These are phyloP conservation scores for Pilobolus umbonatus DNA, from an alignment of 192 early-diverging fungal species.

Conservation along the genomic window DNA sequence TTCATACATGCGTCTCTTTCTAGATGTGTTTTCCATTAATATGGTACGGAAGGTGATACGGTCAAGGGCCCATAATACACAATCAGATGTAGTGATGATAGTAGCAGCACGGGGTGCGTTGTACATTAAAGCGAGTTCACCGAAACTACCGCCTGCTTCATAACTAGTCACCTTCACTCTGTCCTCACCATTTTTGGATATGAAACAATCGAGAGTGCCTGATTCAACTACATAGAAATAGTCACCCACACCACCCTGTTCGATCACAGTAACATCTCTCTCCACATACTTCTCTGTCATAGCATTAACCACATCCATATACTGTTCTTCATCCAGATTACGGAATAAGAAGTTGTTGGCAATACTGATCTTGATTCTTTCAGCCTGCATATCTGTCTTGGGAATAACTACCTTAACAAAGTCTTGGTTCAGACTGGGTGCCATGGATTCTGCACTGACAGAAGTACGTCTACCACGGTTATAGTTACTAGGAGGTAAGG, in stretches of 20 bases:
- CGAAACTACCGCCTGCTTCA: slow-evolving; percentile 87
- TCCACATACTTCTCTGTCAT: slow-evolving; percentile 89
- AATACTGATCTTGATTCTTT: slow-evolving; percentile 77
- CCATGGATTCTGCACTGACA: slow-evolving; percentile 95
- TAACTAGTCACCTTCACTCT: slow-evolving; percentile 78
- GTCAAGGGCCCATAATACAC: slow-evolving; percentile 95
- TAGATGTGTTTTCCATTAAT: slow-evolving; percentile 95
- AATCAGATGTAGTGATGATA: slow-evolving; percentile 75
- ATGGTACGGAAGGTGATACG: slow-evolving; percentile 96
- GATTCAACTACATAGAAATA: slow-evolving; percentile 97
- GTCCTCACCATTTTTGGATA: slow-evolving; percentile 57
- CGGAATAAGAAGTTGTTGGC: slow-evolving; percentile 92
- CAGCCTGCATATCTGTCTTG: slow-evolving; percentile 82
- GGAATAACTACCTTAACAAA: slow-evolving; percentile 85
- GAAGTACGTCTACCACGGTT: slow-evolving; percentile 91
- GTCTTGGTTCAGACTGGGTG: slow-evolving; percentile 74
- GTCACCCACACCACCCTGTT: slow-evolving; percentile 94
- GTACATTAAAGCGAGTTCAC: slow-evolving; percentile 99
- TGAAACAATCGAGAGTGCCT: slow-evolving; percentile 86
- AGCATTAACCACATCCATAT: slow-evolving; percentile 90
- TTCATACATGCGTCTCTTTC: slow-evolving; percentile 96
- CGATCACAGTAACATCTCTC: slow-evolving; percentile 75
- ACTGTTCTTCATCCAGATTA: slow-evolving; percentile 93
- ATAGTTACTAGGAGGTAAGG: slow-evolving; percentile 49
- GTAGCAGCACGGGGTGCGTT: slow-evolving; percentile 97